Base-by-base conservation (phyloP, 2,329 filamentous ascomycete genomes). In the Pezicula rhizophila region DNA sequence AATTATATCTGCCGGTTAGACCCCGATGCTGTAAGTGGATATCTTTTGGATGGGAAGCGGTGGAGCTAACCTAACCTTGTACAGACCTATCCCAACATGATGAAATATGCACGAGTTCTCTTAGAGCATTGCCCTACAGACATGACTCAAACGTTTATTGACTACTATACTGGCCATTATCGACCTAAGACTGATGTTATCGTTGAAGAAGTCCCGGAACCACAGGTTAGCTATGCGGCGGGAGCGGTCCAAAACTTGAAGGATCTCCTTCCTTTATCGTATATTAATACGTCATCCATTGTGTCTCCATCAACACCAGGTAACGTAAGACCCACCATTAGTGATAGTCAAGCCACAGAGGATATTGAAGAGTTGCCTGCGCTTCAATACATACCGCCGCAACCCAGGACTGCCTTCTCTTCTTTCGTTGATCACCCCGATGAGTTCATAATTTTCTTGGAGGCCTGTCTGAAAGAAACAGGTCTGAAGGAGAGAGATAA, bases 371-470 rank as follows among this genome's bases (percentile, higher is more conserved):
- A 56, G 37, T 26, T 53, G 39, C 62, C 70, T 0, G 60, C 68
- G 4, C 71, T 73, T 4, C 76, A 80, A 55, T 99, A 99, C 67
- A 82, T 80, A 5, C 76, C 87, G 2, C 92, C 93, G 0, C 86
- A 85, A 50, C 92, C 93, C 5, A 77, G 92, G 52, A 90, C 85
- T 2, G 92, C 93, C 0, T 99, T 99, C 61, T 96, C 93, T 1
- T 92, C 89, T 0, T 99, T 99, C 61, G 91, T 99, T 51, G 92
- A 96, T 60, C 91, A 96, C 63, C 80, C 93, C 0, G 81, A 91
- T 50, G 84, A 96, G 61, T 97, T 99, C 59, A 92, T 97, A 53
- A 73, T 82, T 14, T 99, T 99, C 64, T 75, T 99, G 0, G 92
- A 99, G 68, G 89, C 90, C 5, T 91, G 92, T 52, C 78, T 95